Percentiles rank a stretch among this genome's conserved stretches.
Evolutionary conservation across 106 monocot genomes (phyloP).

Genomic region (Dendrobium nobile): DNA sequence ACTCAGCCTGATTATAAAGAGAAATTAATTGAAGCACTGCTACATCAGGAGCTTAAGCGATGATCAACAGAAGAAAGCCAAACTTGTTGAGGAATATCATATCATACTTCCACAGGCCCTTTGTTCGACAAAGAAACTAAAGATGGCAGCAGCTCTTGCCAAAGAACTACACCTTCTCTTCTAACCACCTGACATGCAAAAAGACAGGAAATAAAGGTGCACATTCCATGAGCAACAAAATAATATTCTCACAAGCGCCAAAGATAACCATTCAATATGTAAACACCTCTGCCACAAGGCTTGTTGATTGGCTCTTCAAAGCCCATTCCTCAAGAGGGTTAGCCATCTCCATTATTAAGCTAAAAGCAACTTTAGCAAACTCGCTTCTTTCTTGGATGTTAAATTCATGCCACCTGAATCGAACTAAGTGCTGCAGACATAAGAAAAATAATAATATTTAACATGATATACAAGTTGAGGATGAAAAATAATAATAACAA

Average conservation of each 20-base stretch:
- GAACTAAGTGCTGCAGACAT: slow-evolving; percentile 74
- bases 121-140: slow-evolving; percentile 67
- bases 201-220: slow-evolving; percentile 7
- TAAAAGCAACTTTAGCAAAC: slow-evolving; percentile 63
- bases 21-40: slow-evolving; percentile 8
- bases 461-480: neutral
- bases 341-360: slow-evolving; percentile 57
- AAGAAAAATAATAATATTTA: neutral
- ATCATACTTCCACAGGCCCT: slow-evolving; percentile 78
- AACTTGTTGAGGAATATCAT: neutral
- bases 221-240: neutral
- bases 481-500: slow-evolving; percentile 10
- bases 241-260: neutral
- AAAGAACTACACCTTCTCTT: slow-evolving; percentile 75
- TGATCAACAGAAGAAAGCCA: slow-evolving; percentile 7
- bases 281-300: slow-evolving; percentile 86
- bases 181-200: slow-evolving; percentile 55
- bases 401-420: slow-evolving; percentile 92
- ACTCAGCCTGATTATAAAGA: slow-evolving; percentile 57
- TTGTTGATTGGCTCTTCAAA: slow-evolving; percentile 90
- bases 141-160: slow-evolving; percentile 82
- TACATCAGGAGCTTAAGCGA: slow-evolving; percentile 4
- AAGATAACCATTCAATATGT: neutral
- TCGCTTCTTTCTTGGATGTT: slow-evolving; percentile 49
- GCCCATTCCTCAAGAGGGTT: slow-evolving; percentile 84